A percentile compares a stretch with the other conserved stretches of the same genome.
These are phyloP conservation scores for Penicillium daleae DNA, from an alignment of 495 filamentous ascomycete genomes.

Conservation along the genomic window DNA sequence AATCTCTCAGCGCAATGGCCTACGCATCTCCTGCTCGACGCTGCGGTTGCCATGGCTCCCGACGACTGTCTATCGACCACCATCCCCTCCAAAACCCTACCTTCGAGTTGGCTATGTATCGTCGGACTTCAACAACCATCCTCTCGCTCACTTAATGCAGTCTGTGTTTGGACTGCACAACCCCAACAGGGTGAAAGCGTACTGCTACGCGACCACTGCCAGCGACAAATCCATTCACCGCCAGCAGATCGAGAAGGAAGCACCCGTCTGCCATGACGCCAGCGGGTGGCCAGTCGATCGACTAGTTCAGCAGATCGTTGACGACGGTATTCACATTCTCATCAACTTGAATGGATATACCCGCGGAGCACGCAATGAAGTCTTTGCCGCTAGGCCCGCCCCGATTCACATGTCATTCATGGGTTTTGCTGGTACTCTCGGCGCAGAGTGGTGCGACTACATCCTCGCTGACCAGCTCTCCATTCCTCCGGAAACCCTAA, in stretches of 20 bases:
- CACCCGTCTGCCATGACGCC: constrained; percentile 89
- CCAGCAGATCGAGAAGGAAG: constrained; percentile 91
- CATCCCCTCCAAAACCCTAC: constrained; percentile 76
- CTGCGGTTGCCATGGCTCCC: constrained; percentile 87
- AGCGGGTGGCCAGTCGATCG: constrained; percentile 84
- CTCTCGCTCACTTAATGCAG: constrained; percentile 96
- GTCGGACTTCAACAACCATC: constrained; percentile 99
- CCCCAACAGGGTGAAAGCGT: constrained; percentile 71
- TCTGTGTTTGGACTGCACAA: constrained; percentile 96
- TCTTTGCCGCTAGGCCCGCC: constrained; percentile 92
- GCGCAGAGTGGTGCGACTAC: constrained; percentile 99
- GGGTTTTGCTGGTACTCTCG: constrained; percentile 96
- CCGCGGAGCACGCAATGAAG: constrained; percentile 92
- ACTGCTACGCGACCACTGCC: constrained; percentile 95
- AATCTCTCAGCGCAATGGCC: constrained; percentile 93
- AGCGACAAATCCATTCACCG: constrained; percentile 92
- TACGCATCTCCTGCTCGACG: constrained; percentile 89
- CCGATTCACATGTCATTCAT: constrained; percentile 99
- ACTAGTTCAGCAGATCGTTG: constrained; percentile 85
- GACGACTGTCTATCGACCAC: constrained; percentile 77
- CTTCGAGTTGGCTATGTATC: constrained; percentile 95
- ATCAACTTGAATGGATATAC: constrained; percentile 99
- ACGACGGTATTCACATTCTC: constrained; percentile 94
- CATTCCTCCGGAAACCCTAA: constrained; percentile 79
- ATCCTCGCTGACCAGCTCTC: constrained; percentile 88